Percentiles rank a stretch among this genome's conserved stretches.
Evolutionary conservation across 495 filamentous ascomycete genomes (phyloP).

Genomic region (Aspergillus egyptiacus): DNA sequence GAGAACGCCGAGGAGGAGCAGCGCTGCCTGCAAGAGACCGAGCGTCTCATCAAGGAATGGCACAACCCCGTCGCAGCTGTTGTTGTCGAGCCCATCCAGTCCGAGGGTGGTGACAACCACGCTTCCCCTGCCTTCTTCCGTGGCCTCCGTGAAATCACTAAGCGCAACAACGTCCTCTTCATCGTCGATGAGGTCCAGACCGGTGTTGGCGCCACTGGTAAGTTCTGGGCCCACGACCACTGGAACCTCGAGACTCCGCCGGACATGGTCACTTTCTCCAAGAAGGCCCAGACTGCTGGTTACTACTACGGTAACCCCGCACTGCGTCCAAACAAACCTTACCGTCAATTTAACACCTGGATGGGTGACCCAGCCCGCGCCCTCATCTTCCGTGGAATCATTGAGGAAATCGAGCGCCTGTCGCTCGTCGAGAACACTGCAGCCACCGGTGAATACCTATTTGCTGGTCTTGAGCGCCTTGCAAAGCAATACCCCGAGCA

Average conservation of each 20-base stretch:
- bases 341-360: constrained; percentile 99
- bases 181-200: constrained; percentile 99
- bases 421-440: constrained; percentile 79
- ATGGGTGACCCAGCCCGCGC: constrained; percentile 95
- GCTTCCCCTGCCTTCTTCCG: constrained; percentile 90
- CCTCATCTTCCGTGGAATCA: constrained; percentile 86
- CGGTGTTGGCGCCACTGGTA: constrained; percentile 85
- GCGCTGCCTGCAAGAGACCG: constrained; percentile 81
- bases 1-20: constrained; percentile 82
- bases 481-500: constrained; percentile 71
- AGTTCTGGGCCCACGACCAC: constrained; percentile 99
- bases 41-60: constrained; percentile 76
- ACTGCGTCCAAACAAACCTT: constrained; percentile 95
- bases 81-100: constrained; percentile 93
- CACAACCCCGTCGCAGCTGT: constrained; percentile 86
- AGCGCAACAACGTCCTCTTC: constrained; percentile 78
- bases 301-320: constrained; percentile 90
- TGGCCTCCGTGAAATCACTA: constrained; percentile 78
- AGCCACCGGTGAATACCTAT: constrained; percentile 78
- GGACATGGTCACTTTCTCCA: constrained; percentile 98
- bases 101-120: constrained; percentile 98
- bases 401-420: constrained; percentile 77
- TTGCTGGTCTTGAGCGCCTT: constrained; percentile 59
- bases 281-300: constrained; percentile 97
- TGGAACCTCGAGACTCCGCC: constrained; percentile 81